A percentile compares a stretch with the other conserved stretches of the same genome.
Evolutionary conservation across 2,329 filamentous ascomycete genomes (phyloP).

Genomic region (Hawksworthiomyces lignivorus): DNA sequence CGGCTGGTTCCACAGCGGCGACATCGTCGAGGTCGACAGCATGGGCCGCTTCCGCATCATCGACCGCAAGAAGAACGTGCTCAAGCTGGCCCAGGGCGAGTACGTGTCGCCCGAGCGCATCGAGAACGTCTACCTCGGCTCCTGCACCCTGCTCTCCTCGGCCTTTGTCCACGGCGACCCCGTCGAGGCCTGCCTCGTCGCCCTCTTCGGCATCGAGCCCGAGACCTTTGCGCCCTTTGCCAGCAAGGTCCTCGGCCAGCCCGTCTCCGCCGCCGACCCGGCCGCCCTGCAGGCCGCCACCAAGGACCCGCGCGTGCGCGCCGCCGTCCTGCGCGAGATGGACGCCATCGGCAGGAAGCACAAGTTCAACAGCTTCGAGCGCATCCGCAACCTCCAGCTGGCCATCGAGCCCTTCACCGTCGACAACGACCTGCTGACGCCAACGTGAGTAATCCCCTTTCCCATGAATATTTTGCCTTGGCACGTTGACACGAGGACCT

Average conservation of each 20-base stretch:
- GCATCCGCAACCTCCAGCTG: slow-evolving; percentile 64
- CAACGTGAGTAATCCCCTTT: slow-evolving; percentile 59
- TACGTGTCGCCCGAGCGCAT: slow-evolving; percentile 97
- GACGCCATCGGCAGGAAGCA: slow-evolving; percentile 70
- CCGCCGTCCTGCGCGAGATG: slow-evolving; percentile 69
- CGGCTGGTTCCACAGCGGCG: slow-evolving; percentile 95
- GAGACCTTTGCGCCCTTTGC: slow-evolving; percentile 76
- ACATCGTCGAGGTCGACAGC: slow-evolving; percentile 79
- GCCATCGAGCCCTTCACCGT: slow-evolving; percentile 86
- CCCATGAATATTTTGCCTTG: background rate
- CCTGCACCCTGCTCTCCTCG: slow-evolving; percentile 66
- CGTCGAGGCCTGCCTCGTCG: slow-evolving; percentile 73
- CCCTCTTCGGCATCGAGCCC: slow-evolving; percentile 80
- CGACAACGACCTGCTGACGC: slow-evolving; percentile 83
- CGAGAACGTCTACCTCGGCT: slow-evolving; percentile 87
- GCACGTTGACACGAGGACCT: too few relatives aligned
- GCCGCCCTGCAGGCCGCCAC: slow-evolving; percentile 60
- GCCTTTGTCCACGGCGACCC: slow-evolving; percentile 89
- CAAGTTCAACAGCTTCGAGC: slow-evolving; percentile 90
- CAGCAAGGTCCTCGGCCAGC: slow-evolving; percentile 63
- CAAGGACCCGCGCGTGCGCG: slow-evolving; percentile 61
- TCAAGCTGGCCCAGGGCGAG: slow-evolving; percentile 95
- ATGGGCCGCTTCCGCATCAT: slow-evolving; percentile 86
- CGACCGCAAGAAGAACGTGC: slow-evolving; percentile 97
- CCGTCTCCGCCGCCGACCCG: slow-evolving; percentile 56